Evolutionary conservation across 2,329 filamentous ascomycete species (phyloP).

Genomic region (Aspergillus awamori): DNA sequence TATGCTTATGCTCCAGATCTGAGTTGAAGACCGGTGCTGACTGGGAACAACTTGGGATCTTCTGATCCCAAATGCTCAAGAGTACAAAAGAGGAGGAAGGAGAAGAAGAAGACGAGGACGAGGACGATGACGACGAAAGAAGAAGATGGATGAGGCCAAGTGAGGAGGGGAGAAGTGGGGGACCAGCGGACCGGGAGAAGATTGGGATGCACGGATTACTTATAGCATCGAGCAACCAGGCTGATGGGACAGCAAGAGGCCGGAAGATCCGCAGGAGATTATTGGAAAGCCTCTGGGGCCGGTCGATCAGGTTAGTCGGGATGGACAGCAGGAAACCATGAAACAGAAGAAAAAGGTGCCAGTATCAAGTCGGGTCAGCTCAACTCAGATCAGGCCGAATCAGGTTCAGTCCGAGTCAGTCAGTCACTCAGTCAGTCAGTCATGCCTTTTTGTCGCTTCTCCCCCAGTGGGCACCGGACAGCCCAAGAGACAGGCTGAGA

Average conservation of each 20-base stretch:
- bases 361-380: background rate
- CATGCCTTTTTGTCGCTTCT: background rate
- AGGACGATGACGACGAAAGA: slow-evolving; percentile 10
- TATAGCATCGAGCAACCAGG: slow-evolving; percentile 13
- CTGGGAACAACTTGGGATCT: slow-evolving; percentile 2
- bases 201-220: slow-evolving; percentile 17
- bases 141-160: background rate
- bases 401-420: background rate
- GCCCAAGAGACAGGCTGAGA: background rate
- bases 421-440: background rate
- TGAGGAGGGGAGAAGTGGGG: slow-evolving; percentile 6
- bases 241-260: background rate
- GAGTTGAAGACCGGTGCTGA: no score
- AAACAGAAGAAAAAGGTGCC: slow-evolving; percentile 11
- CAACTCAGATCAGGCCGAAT: no score
- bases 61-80: slow-evolving; percentile 16
- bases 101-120: slow-evolving; percentile 8
- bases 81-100: background rate
- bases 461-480: background rate
- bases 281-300: slow-evolving; percentile 16
- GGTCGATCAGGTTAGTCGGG: slow-evolving; percentile 12
- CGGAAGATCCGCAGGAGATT: slow-evolving; percentile 15
- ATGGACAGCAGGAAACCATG: slow-evolving; percentile 9
- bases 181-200: background rate
- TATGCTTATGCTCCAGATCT: no score